Base-by-base conservation (phyloP, 2,329 filamentous ascomycete species). In the Byssochlamys sp. region DNA sequence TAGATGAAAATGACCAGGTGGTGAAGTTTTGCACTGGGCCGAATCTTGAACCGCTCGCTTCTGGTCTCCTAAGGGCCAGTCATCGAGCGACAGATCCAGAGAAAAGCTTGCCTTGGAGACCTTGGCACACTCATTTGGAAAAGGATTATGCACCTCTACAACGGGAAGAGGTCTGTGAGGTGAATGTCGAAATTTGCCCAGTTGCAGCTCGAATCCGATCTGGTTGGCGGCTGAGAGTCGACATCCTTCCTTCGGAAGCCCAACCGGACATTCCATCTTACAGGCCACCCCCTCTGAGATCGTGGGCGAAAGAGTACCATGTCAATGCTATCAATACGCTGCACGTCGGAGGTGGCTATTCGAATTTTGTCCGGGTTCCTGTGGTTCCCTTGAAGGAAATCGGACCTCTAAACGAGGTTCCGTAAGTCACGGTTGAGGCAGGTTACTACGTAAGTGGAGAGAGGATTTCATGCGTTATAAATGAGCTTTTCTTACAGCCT, bases 1-100 rank as follows among this genome's bases (percentile, higher is more conserved):
- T 35, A 35, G 33, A 35, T 35, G 33, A 35, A 35, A 35, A 35
- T 9, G 33, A 14, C 12, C 33, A 35, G 12, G 33, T 35, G 33
- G 52, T 54, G 9, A 31, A 31, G 14, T 54, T n/a, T n/a, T 35
- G 52, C 12, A 35, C 52, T 27, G 39, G 39, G 52, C 14, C 14
- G 24, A 35, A 51, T 25, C 49, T 28, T 28, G 49, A 54, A 35
- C 52, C 52, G 9, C 52, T 54, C 2, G 52, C 52, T 25, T 35
- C 31, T 10, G 52, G 52, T 24, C 39, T 54, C 39, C 52, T 54
- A 35, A 31, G 52, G n/a, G 52, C 52, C 14, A 54, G 52, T 35
- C 52, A 54, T 29, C 52, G 52, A 25, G 24, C 31, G 26, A 54
- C 52, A 19, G 26, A 54, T 31, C 52, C 52, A n/a, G 11, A 12